phyloP scores from a whole-genome alignment of 2,329 filamentous ascomycete species.

The Ascochyta koolunga region DNA sequence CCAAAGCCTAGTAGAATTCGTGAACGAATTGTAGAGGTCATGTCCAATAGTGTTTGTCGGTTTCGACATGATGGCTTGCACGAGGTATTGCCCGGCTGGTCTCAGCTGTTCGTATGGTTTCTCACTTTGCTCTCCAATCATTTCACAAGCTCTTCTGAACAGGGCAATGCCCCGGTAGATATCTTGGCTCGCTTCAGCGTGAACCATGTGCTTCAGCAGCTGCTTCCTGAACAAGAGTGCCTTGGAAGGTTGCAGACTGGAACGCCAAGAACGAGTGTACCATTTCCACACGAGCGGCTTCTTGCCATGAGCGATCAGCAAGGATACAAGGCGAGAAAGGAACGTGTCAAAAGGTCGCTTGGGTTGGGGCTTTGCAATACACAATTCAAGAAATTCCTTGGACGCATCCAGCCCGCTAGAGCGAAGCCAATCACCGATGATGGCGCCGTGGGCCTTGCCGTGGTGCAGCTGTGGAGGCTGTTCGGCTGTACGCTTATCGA shows the following conservation, averaged over 20 bases:
- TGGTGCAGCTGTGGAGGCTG: conserved; percentile 5
- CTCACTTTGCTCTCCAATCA: conserved; percentile 19
- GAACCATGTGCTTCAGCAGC: conserved; percentile 34
- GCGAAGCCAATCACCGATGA: conserved; percentile 40
- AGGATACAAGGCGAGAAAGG: conserved; percentile 26
- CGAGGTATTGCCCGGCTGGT: conserved; percentile 32
- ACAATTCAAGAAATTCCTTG: conserved; percentile 32
- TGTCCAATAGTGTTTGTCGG: conserved; percentile 9
- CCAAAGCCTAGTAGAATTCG: conserved; percentile 30
- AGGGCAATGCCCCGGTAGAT: conserved; percentile 26
- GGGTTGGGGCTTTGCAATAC: conserved; percentile 11
- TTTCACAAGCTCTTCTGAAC: conserved; percentile 34
- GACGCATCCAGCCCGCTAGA: conserved; percentile 38
- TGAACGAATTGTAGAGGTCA: conserved; percentile 35
- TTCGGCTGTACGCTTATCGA: conserved; percentile 24
- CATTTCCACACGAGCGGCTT: conserved; percentile 36
- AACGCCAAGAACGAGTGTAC: conserved; percentile 22
- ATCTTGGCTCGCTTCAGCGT: conserved; percentile 14
- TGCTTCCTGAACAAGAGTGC: conserved; percentile 30
- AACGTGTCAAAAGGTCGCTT: conserved; percentile 15
- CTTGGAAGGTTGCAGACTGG: conserved; percentile 9
- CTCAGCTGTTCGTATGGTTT: conserved; percentile 21
- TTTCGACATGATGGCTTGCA: conserved; percentile 31
- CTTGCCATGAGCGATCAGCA: conserved; percentile 32
- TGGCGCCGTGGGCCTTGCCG: conserved; percentile 21